Conservation (phyloP, 345 rosid genomes). For the Noccaea bulbosa region DNA sequence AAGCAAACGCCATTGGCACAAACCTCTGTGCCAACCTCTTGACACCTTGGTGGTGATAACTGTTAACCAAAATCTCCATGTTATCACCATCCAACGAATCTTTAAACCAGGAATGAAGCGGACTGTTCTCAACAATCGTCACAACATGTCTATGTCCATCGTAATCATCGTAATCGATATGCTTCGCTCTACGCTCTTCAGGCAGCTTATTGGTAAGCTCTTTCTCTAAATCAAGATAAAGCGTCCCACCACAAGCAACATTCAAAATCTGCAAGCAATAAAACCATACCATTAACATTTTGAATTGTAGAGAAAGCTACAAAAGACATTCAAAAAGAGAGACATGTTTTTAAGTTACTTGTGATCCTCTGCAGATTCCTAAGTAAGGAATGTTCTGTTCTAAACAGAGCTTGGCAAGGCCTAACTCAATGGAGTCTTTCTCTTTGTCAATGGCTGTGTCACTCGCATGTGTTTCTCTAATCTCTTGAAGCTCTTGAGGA, state of each 20-base stretch:
- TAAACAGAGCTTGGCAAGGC: slow-evolving; percentile 80
- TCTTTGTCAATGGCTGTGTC: slow-evolving; percentile 81
- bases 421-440: slow-evolving; percentile 81
- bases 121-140: slow-evolving; percentile 52
- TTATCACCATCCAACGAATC: slow-evolving; percentile 52
- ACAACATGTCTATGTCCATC: slow-evolving; percentile 67
- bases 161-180: slow-evolving; percentile 60
- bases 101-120: slow-evolving; percentile 67
- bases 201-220: slow-evolving; percentile 53
- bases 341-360: slow-evolving; percentile 25
- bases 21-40: slow-evolving; percentile 65
- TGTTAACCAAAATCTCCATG: slow-evolving; percentile 70
- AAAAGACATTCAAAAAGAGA: slow-evolving; percentile 15
- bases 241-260: slow-evolving; percentile 88
- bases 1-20: slow-evolving; percentile 68
- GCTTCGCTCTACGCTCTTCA: slow-evolving; percentile 41
- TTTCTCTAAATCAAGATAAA: slow-evolving; percentile 70
- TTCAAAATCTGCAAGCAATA: slow-evolving; percentile 57
- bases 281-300: not conserved
- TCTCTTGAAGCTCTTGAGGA: slow-evolving; percentile 71
- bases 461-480: slow-evolving; percentile 67
- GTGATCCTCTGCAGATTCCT: slow-evolving; percentile 88
- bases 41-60: slow-evolving; percentile 74
- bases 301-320: not conserved
- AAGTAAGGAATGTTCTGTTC: slow-evolving; percentile 81